Conservation (phyloP, 805 yeast species). For the Nakazawaea holstii region DNA sequence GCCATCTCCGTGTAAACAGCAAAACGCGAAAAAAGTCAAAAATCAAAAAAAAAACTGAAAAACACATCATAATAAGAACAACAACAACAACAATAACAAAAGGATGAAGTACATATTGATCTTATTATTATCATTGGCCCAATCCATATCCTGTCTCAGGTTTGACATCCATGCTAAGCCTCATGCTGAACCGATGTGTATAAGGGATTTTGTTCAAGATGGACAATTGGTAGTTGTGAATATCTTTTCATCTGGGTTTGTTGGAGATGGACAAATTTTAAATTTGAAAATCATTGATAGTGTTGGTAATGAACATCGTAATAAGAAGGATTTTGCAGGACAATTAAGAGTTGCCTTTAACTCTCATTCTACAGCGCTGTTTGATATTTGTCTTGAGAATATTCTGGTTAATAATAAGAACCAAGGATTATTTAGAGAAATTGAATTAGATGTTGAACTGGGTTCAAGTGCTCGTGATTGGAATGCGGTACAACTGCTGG, state of each 20-base stretch:
- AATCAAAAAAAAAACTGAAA: too few relatives aligned
- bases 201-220: slow-evolving; percentile 84
- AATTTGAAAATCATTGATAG: slow-evolving; percentile 66
- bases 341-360: slow-evolving; percentile 75
- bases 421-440: slow-evolving; percentile 53
- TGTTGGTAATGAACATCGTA: slow-evolving; percentile 80
- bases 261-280: slow-evolving; percentile 85
- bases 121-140: not conserved
- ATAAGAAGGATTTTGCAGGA: slow-evolving; percentile 71
- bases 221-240: slow-evolving; percentile 87
- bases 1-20: not conserved
- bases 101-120: not conserved
- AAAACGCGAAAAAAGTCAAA: too few relatives aligned
- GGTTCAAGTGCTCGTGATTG: slow-evolving; percentile 98
- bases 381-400: slow-evolving; percentile 90
- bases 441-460: slow-evolving; percentile 88
- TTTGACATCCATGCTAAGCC: slow-evolving; percentile 6
- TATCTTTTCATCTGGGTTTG: slow-evolving; percentile 64
- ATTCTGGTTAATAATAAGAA: slow-evolving; percentile 32
- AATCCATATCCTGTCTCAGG: not conserved
- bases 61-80: too few relatives aligned
- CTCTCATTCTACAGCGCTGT: slow-evolving; percentile 73
- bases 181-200: slow-evolving; percentile 56
- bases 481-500: slow-evolving; percentile 90
- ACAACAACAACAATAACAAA: not conserved